A percentile compares a stretch with the other conserved stretches of the same genome.
Evolutionary conservation across 2,329 filamentous ascomycete genomes (phyloP).

Genomic region (Alternaria atra): DNA sequence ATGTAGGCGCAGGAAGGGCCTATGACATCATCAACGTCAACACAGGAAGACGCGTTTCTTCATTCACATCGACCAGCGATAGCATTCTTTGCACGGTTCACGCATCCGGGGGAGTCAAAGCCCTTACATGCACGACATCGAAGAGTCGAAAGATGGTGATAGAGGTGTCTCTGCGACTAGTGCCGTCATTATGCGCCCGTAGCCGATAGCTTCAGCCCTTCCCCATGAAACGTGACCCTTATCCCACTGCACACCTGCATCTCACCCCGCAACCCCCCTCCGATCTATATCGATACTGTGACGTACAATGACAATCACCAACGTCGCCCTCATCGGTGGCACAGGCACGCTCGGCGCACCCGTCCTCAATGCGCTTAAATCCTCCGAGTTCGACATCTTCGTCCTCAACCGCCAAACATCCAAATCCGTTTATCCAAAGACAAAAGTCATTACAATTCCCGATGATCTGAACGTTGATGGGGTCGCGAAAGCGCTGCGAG

Average conservation of each 20-base stretch:
- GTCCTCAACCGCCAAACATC: slow-evolving; percentile 48
- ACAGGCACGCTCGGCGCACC: slow-evolving; percentile 47
- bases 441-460: slow-evolving; percentile 53
- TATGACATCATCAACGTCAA: not conserved
- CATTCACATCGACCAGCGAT: fast-evolving
- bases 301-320: slow-evolving; percentile 36
- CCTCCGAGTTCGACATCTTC: slow-evolving; percentile 43
- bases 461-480: slow-evolving; percentile 48
- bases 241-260: not conserved
- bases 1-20: not conserved
- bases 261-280: not conserved
- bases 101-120: not conserved
- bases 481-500: slow-evolving; percentile 52
- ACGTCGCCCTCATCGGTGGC: slow-evolving; percentile 55
- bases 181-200: slow-evolving; percentile 1
- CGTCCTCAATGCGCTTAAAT: slow-evolving; percentile 44
- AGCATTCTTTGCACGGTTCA: not conserved
- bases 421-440: slow-evolving; percentile 52
- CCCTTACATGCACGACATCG: not conserved
- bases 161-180: not conserved
- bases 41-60: not conserved
- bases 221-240: not conserved
- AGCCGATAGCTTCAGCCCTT: not conserved
- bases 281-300: too few species aligned
- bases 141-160: not conserved